Percentiles rank a stretch among this genome's conserved stretches.
Conservation (phyloP, 768 basidiomycete species). For the Clitopilus passeckerianus region DNA sequence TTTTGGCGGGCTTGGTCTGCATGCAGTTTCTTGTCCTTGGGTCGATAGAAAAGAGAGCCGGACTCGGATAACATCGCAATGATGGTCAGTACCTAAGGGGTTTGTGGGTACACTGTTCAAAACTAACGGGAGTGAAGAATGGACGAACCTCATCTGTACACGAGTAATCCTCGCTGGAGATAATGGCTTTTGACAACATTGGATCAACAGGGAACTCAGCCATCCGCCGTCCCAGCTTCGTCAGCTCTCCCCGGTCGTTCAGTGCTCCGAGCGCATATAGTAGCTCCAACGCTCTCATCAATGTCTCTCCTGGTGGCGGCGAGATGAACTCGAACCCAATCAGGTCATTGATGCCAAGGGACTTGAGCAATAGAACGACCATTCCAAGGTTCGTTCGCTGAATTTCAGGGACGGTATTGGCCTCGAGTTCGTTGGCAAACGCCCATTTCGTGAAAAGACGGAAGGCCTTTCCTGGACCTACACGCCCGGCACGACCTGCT, state of each 20-base stretch:
- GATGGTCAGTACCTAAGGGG: conserved; percentile 80
- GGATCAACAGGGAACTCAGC: conserved; percentile 99
- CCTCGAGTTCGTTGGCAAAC: conserved; percentile 90
- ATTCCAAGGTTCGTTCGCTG: conserved; percentile 97
- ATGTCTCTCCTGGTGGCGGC: conserved; percentile 95
- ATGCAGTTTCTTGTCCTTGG: conserved; percentile 97
- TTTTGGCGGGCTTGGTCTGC: conserved; percentile 98
- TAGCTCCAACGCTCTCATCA: conserved; percentile 91
- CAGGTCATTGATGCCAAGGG: conserved; percentile 95
- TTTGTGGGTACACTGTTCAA: neutral
- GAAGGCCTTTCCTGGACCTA: conserved; percentile 97
- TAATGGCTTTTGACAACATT: conserved; percentile 94
- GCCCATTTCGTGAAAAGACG: conserved; percentile 99
- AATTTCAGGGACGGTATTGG: conserved; percentile 97
- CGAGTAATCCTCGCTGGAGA: conserved; percentile 88
- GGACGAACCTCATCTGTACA: conserved; percentile 90
- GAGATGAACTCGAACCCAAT: conserved; percentile 99
- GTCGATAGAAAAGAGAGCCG: conserved; percentile 90
- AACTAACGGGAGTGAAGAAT: neutral
- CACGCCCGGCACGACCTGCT: conserved; percentile 95
- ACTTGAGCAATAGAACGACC: conserved; percentile 93
- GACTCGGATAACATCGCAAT: conserved; percentile 98
- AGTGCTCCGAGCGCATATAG: conserved; percentile 94
- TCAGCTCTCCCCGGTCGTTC: conserved; percentile 94
- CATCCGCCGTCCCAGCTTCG: conserved; percentile 96